Percentiles rank a stretch among this genome's conserved stretches.
These are phyloP conservation scores for Chytriomyces hyalinus DNA, from an alignment of 192 early-diverging fungal species.

Conservation along the genomic window DNA sequence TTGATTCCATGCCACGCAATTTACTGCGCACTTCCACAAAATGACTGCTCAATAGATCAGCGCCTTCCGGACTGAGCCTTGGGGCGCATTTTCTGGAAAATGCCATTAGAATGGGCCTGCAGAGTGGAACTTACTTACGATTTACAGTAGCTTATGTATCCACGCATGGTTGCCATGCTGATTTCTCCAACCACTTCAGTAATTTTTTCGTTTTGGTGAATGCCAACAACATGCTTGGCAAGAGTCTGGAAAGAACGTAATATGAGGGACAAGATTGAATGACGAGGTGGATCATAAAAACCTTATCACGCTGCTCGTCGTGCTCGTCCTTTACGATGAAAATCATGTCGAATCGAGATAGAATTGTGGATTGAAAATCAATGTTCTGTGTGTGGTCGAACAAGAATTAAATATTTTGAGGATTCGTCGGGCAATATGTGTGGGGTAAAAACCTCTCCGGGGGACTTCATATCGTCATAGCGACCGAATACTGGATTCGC, in stretches of 20 bases:
- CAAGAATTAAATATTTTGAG: not conserved
- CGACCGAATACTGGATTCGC: constrained; percentile 98
- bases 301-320: constrained; percentile 87
- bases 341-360: constrained; percentile 99
- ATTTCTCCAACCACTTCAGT: constrained; percentile 77
- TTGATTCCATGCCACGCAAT: constrained; percentile 75
- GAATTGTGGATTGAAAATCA: constrained; percentile 99
- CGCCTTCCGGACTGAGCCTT: constrained; percentile 83
- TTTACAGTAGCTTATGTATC: constrained; percentile 96
- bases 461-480: constrained; percentile 97
- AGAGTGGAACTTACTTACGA: constrained; percentile 51
- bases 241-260: constrained; percentile 65
- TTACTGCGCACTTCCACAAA: constrained; percentile 91
- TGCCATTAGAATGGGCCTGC: not conserved
- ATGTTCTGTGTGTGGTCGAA: constrained; percentile 72
- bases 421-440: too few relatives aligned
- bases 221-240: constrained; percentile 93
- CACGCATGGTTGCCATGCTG: constrained; percentile 92
- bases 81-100: constrained; percentile 87
- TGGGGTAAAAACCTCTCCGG: constrained; percentile 74
- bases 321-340: constrained; percentile 99
- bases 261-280: constrained; percentile 8
- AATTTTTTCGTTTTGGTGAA: constrained; percentile 77
- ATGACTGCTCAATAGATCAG: constrained; percentile 89
- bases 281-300: constrained; percentile 22